phyloP scores from a whole-genome alignment of 306 rosid genomes.

The Glycine latifolia region DNA sequence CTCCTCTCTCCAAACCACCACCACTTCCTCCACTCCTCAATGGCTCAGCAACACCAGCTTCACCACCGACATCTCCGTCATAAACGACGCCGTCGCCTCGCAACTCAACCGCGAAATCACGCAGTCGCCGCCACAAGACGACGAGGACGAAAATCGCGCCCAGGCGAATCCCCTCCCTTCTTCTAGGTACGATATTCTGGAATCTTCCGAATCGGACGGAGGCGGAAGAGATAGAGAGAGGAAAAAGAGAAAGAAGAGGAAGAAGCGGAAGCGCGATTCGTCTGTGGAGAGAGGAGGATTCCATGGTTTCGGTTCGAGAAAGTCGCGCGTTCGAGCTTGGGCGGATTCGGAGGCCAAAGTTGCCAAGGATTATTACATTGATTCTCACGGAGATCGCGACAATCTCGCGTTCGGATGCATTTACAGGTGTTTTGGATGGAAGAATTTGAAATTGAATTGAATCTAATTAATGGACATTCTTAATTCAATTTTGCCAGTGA shows the following conservation, averaged over 20 bases:
- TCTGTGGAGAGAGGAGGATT: conserved; percentile 54
- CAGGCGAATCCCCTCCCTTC: conserved; percentile 41
- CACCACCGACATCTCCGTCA: conserved; percentile 68
- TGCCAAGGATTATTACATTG: conserved; percentile 78
- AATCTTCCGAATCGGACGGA: conserved; percentile 72
- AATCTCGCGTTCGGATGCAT: conserved; percentile 78
- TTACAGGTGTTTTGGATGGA: conserved; percentile 61
- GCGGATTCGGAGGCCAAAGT: conserved; percentile 63
- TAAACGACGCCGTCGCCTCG: conserved; percentile 49
- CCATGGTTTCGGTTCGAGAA: conserved; percentile 65
- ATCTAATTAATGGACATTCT: not conserved
- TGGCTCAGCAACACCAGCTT: conserved; percentile 91
- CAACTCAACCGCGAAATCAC: conserved; percentile 28
- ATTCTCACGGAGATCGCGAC: conserved; percentile 81
- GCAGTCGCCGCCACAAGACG: conserved; percentile 37
- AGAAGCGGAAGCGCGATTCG: conserved; percentile 61
- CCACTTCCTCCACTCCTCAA: conserved; percentile 51
- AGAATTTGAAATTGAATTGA: conserved; percentile 1
- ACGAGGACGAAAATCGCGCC: conserved; percentile 30
- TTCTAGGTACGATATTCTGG: conserved; percentile 69
- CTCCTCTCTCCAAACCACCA: conserved; percentile 42
- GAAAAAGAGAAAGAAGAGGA: conserved; percentile 55
- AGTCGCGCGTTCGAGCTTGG: conserved; percentile 82
- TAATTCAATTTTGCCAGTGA: not conserved
- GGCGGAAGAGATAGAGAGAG: conserved; percentile 43